Evolutionary conservation across 805 yeast species (phyloP).

Genomic region (Myxozyma neotropica): DNA sequence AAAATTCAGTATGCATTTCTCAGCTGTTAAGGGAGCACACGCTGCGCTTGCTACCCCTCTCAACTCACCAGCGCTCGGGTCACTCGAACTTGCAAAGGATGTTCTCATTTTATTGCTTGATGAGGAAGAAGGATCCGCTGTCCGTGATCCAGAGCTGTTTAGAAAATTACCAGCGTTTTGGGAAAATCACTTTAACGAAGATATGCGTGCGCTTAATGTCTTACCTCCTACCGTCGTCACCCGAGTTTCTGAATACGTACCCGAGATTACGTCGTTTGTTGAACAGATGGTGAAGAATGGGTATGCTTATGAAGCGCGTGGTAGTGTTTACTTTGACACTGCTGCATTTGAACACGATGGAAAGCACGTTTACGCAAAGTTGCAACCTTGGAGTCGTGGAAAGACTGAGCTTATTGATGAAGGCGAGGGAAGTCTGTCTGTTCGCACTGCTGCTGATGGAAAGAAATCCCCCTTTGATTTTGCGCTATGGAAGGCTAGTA

Average conservation of each 20-base stretch:
- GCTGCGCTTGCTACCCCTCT: constrained; percentile 37
- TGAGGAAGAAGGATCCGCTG: constrained; percentile 66
- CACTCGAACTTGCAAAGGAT: constrained; percentile 63
- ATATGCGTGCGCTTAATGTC: constrained; percentile 84
- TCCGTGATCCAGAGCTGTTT: constrained; percentile 84
- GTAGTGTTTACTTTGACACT: constrained; percentile 96
- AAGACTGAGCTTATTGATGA: constrained; percentile 81
- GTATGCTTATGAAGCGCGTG: constrained; percentile 76
- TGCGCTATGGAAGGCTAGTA: constrained; percentile 95
- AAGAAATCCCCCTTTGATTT: constrained; percentile 82
- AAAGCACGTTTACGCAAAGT: constrained; percentile 85
- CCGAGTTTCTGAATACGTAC: constrained; percentile 72
- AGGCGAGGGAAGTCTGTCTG: constrained; percentile 86
- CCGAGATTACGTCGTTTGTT: constrained; percentile 8
- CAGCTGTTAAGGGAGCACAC: constrained; percentile 60
- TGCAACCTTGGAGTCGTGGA: constrained; percentile 98
- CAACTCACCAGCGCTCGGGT: constrained; percentile 38
- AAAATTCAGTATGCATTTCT: constrained; percentile 82
- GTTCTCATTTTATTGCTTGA: constrained; percentile 76
- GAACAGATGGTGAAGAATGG: constrained; percentile 71
- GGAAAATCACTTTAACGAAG: constrained; percentile 83
- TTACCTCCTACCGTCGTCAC: constrained; percentile 84
- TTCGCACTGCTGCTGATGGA: constrained; percentile 48
- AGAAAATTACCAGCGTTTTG: constrained; percentile 80
- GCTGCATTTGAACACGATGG: constrained; percentile 70